Conservation (phyloP, 2,329 filamentous ascomycete genomes). For the Chaetoscypha palmicola region DNA sequence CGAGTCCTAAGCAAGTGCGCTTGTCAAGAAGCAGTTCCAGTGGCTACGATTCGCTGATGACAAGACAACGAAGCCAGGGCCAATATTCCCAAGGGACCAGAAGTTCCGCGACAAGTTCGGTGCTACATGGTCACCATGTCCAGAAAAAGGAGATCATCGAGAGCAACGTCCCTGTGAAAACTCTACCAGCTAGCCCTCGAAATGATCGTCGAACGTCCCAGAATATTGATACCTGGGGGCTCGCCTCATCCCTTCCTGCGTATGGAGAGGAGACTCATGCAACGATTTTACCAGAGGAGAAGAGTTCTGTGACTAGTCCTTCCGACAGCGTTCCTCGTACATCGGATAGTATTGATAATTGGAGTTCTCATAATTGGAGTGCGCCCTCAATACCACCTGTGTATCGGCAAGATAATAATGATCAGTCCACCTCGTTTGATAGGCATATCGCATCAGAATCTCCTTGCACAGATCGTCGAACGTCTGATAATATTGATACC, state of each 20-base stretch:
- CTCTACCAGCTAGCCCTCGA: neutral
- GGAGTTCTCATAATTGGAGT: no score
- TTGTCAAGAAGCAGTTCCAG: conserved; percentile 20
- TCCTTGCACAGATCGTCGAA: no score
- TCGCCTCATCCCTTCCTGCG: conserved; percentile 13
- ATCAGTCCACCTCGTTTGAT: no score
- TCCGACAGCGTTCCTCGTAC: no score
- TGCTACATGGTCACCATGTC: conserved; percentile 17
- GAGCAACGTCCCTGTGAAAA: conserved; percentile 8
- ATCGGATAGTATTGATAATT: conserved; percentile 1
- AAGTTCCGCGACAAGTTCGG: conserved; percentile 22
- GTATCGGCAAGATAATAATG: no score
- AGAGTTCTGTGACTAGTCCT: no score
- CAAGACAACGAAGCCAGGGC: conserved; percentile 23
- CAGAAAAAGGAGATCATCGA: conserved; percentile 7
- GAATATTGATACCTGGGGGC: neutral
- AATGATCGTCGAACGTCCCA: neutral
- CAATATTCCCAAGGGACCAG: conserved; percentile 19
- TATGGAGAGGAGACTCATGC: no score
- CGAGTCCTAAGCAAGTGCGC: conserved; percentile 20
- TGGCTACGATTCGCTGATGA: conserved; percentile 21
- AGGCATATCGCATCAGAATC: no score
- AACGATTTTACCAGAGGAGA: no score
- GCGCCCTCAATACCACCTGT: no score
- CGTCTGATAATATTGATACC: no score